Evolutionary conservation across 306 rosid genomes (phyloP), one percentile per base, ranked within the genome.

Genomic region (Ormosia emarginata): DNA sequence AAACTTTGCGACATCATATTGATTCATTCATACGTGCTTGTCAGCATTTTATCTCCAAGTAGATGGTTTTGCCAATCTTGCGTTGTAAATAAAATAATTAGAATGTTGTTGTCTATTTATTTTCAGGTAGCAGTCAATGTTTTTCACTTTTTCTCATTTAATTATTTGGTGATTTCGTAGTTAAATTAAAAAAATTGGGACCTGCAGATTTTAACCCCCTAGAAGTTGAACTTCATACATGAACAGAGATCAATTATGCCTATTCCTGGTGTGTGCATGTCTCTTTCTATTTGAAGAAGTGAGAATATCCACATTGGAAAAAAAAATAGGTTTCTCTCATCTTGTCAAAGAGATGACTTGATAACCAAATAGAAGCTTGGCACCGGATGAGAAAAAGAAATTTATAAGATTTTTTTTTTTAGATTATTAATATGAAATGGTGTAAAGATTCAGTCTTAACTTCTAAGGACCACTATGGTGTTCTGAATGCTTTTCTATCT

Each of bases 211-310:
- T 52, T 74, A 39, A 18, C 55, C 6, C 3, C 62, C 58, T 65
- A 53, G 39, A 61, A 40, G 52, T 29, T 53, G 61, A 72, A 50
- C 66, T 9, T 65, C 14, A 17, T 66, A 18, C 43, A 71, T 13
- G 40, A 29, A 29, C 4, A 33, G 29, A 24, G 43, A 53, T 33
- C 29, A 39, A 14, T 37, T 53, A 24, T 78, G 43, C 67, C 44
- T 67, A 40, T 67, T 65, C 11, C 53, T 13, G 66, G 56, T 67
- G 44, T 57, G 30, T 40, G 44, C 17, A 18, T 63, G 49, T 32
- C 50, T 47, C 37, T 78, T 65, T 77, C 81, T 64, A 18, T 37
- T 66, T 50, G 81, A 44, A 34, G 81, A 44, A 34, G 34, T 62
- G 37, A 33, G 59, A 59, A 34, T 46, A 37, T 13, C 37, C 7